A percentile compares a stretch with the other conserved stretches of the same genome.
phyloP scores from a whole-genome alignment of 345 rosid genomes.

The Raphanus sativus region DNA sequence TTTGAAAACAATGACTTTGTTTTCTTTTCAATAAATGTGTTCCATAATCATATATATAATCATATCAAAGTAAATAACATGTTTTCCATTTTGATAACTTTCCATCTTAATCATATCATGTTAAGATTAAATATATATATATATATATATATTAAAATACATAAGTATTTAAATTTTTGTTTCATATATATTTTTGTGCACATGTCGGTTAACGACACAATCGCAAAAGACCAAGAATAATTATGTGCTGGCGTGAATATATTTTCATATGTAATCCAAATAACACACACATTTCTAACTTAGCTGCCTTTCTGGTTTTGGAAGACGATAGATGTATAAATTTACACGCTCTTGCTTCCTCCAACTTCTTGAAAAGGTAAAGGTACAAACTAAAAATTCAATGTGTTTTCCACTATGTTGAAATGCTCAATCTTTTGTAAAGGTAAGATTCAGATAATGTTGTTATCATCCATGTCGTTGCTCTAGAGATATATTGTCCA shows the following conservation, averaged over 20 bases:
- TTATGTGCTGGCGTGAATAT: not conserved
- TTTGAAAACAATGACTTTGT: not conserved
- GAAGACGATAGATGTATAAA: not conserved
- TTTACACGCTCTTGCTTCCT: no score
- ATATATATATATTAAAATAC: no score
- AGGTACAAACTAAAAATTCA: conserved; percentile 71
- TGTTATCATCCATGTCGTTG: not conserved
- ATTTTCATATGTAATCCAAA: not conserved
- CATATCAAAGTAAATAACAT: no score
- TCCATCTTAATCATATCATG: no score
- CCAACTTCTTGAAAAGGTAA: conserved; percentile 63
- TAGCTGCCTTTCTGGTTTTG: not conserved
- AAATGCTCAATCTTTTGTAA: conserved; percentile 48
- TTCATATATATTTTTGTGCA: no score
- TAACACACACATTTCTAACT: not conserved
- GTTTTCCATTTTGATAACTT: no score
- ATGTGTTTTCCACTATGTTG: conserved; percentile 67
- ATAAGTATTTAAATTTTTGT: no score
- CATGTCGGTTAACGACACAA: not conserved
- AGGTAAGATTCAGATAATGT: not conserved
- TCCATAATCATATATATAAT: no score
- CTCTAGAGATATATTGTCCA: not conserved
- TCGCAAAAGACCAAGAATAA: not conserved
- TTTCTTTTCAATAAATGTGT: not conserved
- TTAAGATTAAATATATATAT: no score